These are phyloP conservation scores for Crithidia mellificae DNA, from an alignment of 208 protist genomes.

Conservation along the genomic window DNA sequence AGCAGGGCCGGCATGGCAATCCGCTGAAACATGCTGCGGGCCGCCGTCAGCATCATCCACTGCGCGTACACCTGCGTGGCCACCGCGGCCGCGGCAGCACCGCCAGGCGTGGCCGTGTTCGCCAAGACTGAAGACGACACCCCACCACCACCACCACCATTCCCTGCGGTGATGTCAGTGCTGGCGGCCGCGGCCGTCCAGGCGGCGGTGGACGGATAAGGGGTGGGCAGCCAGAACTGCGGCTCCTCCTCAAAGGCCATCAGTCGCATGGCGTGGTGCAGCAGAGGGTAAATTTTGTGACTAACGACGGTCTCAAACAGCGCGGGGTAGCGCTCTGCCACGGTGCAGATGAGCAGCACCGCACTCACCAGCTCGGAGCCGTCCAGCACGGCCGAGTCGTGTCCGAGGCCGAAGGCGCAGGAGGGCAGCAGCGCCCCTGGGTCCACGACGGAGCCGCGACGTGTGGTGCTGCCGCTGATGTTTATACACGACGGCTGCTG, in stretches of 20 bases:
- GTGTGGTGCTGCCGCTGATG: not conserved
- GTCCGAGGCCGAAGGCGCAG: constrained; percentile 7
- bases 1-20: constrained; percentile 58
- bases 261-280: constrained; percentile 45
- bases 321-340: constrained; percentile 36
- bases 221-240: constrained; percentile 19
- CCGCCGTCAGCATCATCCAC: constrained; percentile 23
- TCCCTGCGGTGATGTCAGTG: not conserved
- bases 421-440: not conserved
- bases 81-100: not conserved
- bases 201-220: constrained; percentile 20
- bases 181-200: constrained; percentile 4
- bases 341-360: constrained; percentile 48
- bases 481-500: not conserved
- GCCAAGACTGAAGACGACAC: not conserved
- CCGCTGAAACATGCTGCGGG: constrained; percentile 38
- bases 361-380: constrained; percentile 49
- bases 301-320: constrained; percentile 49
- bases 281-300: constrained; percentile 47
- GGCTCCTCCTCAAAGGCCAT: constrained; percentile 27
- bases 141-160: no score
- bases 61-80: constrained; percentile 1
- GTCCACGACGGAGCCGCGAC: not conserved
- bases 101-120: not conserved
- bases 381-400: constrained; percentile 27